Evolutionary conservation across 371 early-diverging fungal species (phyloP), one percentile per base, ranked within the genome.

Genomic region (Phascolomyces articulosus): DNA sequence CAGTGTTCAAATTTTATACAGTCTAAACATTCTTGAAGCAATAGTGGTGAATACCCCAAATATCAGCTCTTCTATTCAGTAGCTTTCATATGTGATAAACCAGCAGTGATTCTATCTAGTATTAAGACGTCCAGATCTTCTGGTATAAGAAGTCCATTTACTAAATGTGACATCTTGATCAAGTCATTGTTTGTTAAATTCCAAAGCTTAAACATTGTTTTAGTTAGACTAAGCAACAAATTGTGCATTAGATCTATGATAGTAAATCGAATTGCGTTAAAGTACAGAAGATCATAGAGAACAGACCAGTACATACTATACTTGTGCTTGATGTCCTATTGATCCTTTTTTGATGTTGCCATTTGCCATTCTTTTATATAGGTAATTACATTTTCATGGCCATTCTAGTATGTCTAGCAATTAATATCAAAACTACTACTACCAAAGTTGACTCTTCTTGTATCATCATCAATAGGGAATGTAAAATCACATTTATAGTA

Each of bases 161-260:
- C 41, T 41, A 15, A 41, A 9, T n/a, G 18, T 15, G 9, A 8
- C 41, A 41, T 41, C 41, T 3, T 4, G 41, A 3, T 3, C 31
- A 31, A 31, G 10, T 31, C 31, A 6, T 31, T 10, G 6, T 10
- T 31, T 10, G 10, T 31, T 10, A 31, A 31, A 31, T 31, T 31
- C 41, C 41, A 41, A n/a, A 9, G 4, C 4, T 41, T n/a, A 11
- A 41, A n/a, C 41, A 41, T 41, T 16, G 4, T 41, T 20, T 61
- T 66, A 0, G 66, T 41, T 9, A 44, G 38, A 18, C 64, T 56
- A 20, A 60, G 40, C 40, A 56, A 63, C 15, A 57, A 21, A 26
- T 65, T 61, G 49, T 70, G 70, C 63, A 62, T 63, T 3, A 51
- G 40, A 41, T 70, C 70, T 21, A 69, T 41, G 20, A 40, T 44